These are phyloP conservation scores for Cryphonectria nitschkei DNA, from an alignment of 2,329 filamentous ascomycete genomes.

Conservation along the genomic window DNA sequence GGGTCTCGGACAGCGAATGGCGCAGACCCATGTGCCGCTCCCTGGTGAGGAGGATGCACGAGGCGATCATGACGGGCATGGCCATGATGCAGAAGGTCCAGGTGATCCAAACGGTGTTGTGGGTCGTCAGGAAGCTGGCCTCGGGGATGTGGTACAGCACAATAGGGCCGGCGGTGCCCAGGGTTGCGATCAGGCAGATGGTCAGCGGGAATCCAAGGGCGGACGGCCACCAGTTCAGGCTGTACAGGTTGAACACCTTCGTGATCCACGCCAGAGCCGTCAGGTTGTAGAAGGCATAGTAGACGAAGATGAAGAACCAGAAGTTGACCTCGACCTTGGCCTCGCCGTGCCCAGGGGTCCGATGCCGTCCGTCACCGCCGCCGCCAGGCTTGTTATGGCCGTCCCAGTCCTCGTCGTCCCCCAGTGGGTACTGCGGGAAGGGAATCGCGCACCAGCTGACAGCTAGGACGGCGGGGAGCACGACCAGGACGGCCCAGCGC, in stretches of 20 bases:
- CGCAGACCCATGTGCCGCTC: conserved; percentile 66
- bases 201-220: conserved; percentile 68
- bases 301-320: conserved; percentile 73
- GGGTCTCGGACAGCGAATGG: conserved; percentile 66
- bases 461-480: conserved; percentile 63
- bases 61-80: conserved; percentile 68
- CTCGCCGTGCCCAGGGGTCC: conserved; percentile 63
- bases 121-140: conserved; percentile 56
- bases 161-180: conserved; percentile 64
- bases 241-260: conserved; percentile 73
- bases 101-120: conserved; percentile 71
- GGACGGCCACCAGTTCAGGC: conserved; percentile 60
- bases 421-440: conserved; percentile 64
- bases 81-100: conserved; percentile 74
- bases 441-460: conserved; percentile 68
- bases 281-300: conserved; percentile 71
- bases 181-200: conserved; percentile 60
- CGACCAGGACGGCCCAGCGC: conserved; percentile 62
- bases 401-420: conserved; percentile 45
- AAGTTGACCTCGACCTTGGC: conserved; percentile 69
- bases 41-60: conserved; percentile 64
- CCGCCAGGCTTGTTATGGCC: conserved; percentile 34
- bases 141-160: conserved; percentile 61
- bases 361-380: conserved; percentile 38
- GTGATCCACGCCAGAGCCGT: conserved; percentile 72